Conservation (phyloP, 805 yeast species). For the Sugiyamaella chiloensis region DNA sequence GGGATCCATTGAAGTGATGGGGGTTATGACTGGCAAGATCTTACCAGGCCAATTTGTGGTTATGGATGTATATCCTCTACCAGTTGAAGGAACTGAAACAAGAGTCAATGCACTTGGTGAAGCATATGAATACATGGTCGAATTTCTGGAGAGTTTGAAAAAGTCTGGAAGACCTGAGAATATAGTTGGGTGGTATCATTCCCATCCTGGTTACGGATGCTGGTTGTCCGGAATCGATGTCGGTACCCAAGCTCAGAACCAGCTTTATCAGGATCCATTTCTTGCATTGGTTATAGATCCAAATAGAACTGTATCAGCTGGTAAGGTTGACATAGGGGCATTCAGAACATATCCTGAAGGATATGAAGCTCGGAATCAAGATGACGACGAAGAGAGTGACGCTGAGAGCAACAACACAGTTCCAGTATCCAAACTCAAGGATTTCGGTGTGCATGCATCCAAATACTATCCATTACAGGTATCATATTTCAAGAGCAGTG, state of each 20-base stretch:
- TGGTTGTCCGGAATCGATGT: conserved; percentile 95
- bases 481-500: conserved; percentile 51
- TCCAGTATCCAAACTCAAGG: conserved; percentile 55
- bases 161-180: conserved; percentile 54
- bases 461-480: conserved; percentile 66
- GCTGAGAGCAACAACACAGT: conserved; percentile 23
- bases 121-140: conserved; percentile 93
- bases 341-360: conserved; percentile 64
- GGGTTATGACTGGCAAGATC: conserved; percentile 82
- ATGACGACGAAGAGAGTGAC: not conserved
- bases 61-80: conserved; percentile 78
- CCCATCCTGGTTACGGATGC: conserved; percentile 97
- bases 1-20: conserved; percentile 90
- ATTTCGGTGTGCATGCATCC: conserved; percentile 68
- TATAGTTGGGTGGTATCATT: conserved; percentile 95
- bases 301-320: conserved; percentile 56
- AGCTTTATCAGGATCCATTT: conserved; percentile 87
- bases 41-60: conserved; percentile 48
- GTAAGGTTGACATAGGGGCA: conserved; percentile 80
- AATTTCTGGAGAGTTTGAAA: conserved; percentile 59
- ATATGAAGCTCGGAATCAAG: not conserved
- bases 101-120: conserved; percentile 92
- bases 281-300: conserved; percentile 89
- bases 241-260: conserved; percentile 81
- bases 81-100: conserved; percentile 95